Evolutionary conservation across 2,329 filamentous ascomycete species (phyloP).

Genomic region (Byssochlamys sp.): DNA sequence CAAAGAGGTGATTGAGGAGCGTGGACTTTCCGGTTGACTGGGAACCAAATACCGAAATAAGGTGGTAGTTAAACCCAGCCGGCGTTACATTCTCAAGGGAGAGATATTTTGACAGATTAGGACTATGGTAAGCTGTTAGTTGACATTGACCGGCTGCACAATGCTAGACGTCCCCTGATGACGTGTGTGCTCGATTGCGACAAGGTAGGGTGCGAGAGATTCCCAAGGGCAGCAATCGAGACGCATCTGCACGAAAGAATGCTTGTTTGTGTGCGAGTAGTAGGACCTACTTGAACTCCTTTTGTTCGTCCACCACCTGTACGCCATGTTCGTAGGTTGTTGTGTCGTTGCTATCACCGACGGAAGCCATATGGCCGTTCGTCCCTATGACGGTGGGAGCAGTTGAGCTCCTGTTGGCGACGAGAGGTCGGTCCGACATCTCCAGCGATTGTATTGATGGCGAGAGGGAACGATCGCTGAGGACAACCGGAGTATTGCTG

Average conservation of each 20-base stretch:
- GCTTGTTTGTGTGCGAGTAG: background rate
- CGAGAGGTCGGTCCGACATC: slow-evolving; percentile 18
- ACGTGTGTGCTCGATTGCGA: background rate
- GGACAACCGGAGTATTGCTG: background rate
- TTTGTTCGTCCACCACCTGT: slow-evolving; percentile 92
- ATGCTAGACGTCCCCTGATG: background rate
- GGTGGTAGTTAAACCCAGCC: slow-evolving; percentile 95
- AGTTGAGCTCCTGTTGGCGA: slow-evolving; percentile 20
- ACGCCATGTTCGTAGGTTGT: slow-evolving; percentile 74
- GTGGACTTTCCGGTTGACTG: slow-evolving; percentile 98
- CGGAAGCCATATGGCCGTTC: slow-evolving; percentile 39
- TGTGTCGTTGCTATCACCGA: slow-evolving; percentile 28
- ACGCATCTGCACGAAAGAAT: background rate
- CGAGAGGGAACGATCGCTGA: slow-evolving; percentile 11
- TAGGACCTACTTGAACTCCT: slow-evolving; percentile 77
- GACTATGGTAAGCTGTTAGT: slow-evolving; percentile 41
- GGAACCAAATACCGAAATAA: slow-evolving; percentile 97
- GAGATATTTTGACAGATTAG: slow-evolving; percentile 72
- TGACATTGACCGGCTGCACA: slow-evolving; percentile 6
- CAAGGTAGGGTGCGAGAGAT: background rate
- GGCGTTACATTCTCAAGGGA: slow-evolving; percentile 68
- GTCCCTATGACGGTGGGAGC: slow-evolving; percentile 30
- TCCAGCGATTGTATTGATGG: slow-evolving; percentile 18
- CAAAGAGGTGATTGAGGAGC: slow-evolving; percentile 88
- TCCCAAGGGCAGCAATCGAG: background rate